phyloP scores from a whole-genome alignment of 2,329 filamentous ascomycete genomes.

The Arthroderma sp. region DNA sequence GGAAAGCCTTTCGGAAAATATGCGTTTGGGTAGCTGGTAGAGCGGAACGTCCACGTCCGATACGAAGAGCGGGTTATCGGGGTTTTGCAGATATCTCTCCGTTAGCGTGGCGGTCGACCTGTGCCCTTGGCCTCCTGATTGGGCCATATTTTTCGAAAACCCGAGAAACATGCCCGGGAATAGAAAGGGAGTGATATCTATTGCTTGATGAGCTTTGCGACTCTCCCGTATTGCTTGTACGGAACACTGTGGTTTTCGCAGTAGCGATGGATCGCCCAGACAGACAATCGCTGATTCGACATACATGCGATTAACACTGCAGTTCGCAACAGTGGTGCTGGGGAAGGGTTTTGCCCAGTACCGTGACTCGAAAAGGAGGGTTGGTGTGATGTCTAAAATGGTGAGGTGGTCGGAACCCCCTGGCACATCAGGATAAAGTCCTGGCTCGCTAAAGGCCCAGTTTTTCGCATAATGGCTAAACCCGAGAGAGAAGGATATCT shows the following conservation, averaged over 20 bases:
- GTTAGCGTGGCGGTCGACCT: not conserved
- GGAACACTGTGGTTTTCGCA: slow-evolving; percentile 2
- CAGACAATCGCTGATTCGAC: slow-evolving; percentile 6
- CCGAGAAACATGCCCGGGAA: not conserved
- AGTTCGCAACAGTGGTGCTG: slow-evolving; percentile 1
- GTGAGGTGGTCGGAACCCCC: slow-evolving; percentile 2
- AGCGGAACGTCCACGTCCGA: not conserved
- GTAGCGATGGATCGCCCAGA: not conserved
- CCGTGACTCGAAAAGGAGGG: slow-evolving; percentile 4
- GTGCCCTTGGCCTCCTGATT: slow-evolving; percentile 2
- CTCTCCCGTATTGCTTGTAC: slow-evolving; percentile 5
- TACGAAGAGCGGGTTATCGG: slow-evolving; percentile 4
- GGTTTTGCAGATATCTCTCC: slow-evolving; percentile 4
- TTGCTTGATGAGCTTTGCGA: slow-evolving; percentile 1
- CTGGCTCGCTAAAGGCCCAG: not conserved
- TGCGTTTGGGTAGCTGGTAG: not conserved
- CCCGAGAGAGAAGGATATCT: slow-evolving; percentile 4
- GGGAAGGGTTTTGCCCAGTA: not conserved
- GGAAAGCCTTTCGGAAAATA: slow-evolving; percentile 4
- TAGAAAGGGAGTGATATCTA: slow-evolving; percentile 6
- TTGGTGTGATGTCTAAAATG: not conserved
- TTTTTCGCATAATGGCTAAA: slow-evolving; percentile 4
- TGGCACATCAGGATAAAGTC: slow-evolving; percentile 1
- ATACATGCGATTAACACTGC: slow-evolving; percentile 4
- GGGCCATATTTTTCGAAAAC: slow-evolving; percentile 1